phyloP scores from a whole-genome alignment of 1,139 yeast species.

The Pichia sp. region DNA sequence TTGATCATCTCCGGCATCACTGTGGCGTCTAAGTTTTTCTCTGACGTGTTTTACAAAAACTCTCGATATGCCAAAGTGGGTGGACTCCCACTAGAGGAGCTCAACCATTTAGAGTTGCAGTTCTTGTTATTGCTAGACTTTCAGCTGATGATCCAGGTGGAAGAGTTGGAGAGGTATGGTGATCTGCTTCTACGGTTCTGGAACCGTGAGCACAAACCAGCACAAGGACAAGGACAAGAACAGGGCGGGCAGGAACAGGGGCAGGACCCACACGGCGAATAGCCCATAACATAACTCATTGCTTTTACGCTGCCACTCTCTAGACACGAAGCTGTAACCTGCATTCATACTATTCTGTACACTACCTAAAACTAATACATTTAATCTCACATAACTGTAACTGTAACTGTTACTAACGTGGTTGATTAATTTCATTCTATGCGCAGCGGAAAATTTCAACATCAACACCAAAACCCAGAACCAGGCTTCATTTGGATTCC shows the following conservation, averaged over 20 bases:
- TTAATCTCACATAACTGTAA: no score
- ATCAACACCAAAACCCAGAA: no score
- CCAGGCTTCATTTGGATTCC: no score
- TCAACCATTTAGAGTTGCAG: slow-evolving; percentile 87
- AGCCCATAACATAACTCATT: no score
- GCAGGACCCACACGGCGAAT: neutral
- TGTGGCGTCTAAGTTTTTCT: slow-evolving; percentile 89
- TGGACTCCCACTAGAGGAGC: slow-evolving; percentile 89
- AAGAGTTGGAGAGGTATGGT: slow-evolving; percentile 87
- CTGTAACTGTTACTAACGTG: no score
- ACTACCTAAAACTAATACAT: no score
- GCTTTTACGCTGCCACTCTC: no score
- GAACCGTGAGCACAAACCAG: slow-evolving; percentile 57
- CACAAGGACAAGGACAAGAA: no score
- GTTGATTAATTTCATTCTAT: no score
- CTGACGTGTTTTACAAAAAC: slow-evolving; percentile 94
- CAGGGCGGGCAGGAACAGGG: neutral
- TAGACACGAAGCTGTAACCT: no score
- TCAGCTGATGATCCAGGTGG: slow-evolving; percentile 77
- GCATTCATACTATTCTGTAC: no score
- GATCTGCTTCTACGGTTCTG: slow-evolving; percentile 80
- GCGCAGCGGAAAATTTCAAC: no score
- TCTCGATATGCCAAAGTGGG: slow-evolving; percentile 97
- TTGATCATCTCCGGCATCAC: slow-evolving; percentile 94
- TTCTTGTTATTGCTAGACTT: slow-evolving; percentile 81